phyloP scores from a whole-genome alignment of 1,139 yeast genomes.

The Hansenula sp. region DNA sequence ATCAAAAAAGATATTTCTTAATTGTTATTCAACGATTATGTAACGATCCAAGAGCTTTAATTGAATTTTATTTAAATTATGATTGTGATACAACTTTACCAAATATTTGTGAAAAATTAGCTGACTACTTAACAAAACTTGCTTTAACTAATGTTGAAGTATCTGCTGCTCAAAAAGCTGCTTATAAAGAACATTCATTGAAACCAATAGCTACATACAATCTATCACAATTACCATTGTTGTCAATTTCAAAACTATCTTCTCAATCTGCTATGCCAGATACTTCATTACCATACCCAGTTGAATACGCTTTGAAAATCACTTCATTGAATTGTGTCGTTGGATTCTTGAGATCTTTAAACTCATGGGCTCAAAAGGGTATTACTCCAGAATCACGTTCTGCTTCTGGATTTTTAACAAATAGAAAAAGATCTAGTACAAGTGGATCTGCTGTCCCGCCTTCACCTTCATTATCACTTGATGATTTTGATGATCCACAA shows the following conservation, averaged over 20 bases:
- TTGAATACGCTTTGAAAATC: conserved; percentile 82
- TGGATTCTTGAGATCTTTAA: conserved; percentile 73
- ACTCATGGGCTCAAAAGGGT: conserved; percentile 87
- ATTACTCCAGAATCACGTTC: conserved; percentile 30
- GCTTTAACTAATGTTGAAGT: conserved; percentile 72
- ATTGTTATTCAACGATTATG: conserved; percentile 76
- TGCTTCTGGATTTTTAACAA: conserved; percentile 16
- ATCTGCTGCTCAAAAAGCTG: conserved; percentile 61
- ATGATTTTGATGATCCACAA: conserved; percentile 66
- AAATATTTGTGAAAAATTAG: conserved; percentile 77
- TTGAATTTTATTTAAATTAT: conserved; percentile 89
- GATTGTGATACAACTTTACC: conserved; percentile 88
- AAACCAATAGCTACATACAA: conserved; percentile 72
- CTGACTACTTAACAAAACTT: conserved; percentile 71
- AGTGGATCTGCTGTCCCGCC: conserved; percentile 32
- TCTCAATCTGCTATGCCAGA: conserved; percentile 65
- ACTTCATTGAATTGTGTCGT: conserved; percentile 77
- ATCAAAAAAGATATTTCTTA: conserved; percentile 84
- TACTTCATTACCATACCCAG: conserved; percentile 50
- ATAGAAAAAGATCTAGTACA: conserved; percentile 38
- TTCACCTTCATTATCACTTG: conserved; percentile 20
- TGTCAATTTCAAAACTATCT: conserved; percentile 63
- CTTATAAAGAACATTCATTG: conserved; percentile 58
- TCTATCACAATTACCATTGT: conserved; percentile 64
- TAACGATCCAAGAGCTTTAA: conserved; percentile 83